Evolutionary conservation across 176 grass and related monocot species (phyloP).

Genomic region (Ensete ventricosum): DNA sequence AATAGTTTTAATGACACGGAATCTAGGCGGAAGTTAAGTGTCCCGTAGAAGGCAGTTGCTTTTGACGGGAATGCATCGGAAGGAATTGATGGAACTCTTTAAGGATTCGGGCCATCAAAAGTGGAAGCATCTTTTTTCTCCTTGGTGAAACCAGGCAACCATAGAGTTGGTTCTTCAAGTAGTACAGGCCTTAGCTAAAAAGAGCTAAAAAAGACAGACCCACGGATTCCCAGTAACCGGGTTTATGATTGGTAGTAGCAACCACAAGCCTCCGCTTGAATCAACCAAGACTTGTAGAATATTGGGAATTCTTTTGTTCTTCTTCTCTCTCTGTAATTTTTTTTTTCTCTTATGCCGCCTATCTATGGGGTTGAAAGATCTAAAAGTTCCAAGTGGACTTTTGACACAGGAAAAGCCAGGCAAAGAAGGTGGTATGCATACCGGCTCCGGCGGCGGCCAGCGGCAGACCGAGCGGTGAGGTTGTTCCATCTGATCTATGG

Average conservation of each 20-base stretch:
- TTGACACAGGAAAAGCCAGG: slow-evolving; percentile 64
- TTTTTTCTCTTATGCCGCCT: too few relatives aligned
- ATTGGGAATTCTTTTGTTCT: too few relatives aligned
- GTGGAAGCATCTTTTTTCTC: neutral
- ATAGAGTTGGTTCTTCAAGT: neutral
- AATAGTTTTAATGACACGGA: too few relatives aligned
- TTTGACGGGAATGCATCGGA: slow-evolving; percentile 24
- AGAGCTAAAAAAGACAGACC: neutral
- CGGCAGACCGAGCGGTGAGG: slow-evolving; percentile 60
- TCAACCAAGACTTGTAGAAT: too few relatives aligned
- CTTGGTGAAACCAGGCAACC: too few relatives aligned
- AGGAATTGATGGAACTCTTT: neutral
- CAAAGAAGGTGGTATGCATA: slow-evolving; percentile 96
- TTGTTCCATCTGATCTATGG: slow-evolving; percentile 98
- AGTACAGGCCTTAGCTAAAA: too few relatives aligned
- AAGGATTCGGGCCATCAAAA: neutral
- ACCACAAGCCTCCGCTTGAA: too few relatives aligned
- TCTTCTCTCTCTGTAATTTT: too few relatives aligned
- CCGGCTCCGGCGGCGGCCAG: slow-evolving; percentile 67
- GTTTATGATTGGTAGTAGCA: too few relatives aligned
- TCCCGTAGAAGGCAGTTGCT: slow-evolving; percentile 20
- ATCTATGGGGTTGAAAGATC: too few relatives aligned
- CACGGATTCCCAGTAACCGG: too few relatives aligned
- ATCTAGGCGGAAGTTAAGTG: too few relatives aligned
- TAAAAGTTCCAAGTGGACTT: neutral